Evolutionary conservation across 2,329 filamentous ascomycete species (phyloP), one percentile per base, ranked within the genome.

Genomic region (Malbranchea zuffiana): DNA sequence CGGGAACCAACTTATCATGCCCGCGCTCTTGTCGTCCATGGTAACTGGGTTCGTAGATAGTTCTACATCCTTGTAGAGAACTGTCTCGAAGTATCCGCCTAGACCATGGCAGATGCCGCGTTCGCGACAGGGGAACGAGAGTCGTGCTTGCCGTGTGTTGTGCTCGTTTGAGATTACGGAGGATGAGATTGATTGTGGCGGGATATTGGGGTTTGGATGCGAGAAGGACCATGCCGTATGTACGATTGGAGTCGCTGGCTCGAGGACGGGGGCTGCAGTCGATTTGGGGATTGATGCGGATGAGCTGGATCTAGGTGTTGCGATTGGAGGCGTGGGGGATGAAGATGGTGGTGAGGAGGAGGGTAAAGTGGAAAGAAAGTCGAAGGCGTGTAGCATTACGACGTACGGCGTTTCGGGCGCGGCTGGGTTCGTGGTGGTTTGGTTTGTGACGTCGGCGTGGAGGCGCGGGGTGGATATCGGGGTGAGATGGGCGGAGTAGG

Each of bases 1-100:
- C 1, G 90, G 90, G 57, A 98, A 98, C 90, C 90, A 98, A 38
- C 84, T 93, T 46, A 95, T 93, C 92, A 98, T 98, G 51, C 92
- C 87, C 54, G 81, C 82, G 68, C 86, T 94, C 73, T 96, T 96
- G 40, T 67, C 66, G 39, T 90, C 84, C 62, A 98, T 96, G 19
- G 80, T 83, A 46, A 93, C 82, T 0, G 90, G 92, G 51, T 94
- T 81, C 3, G 82, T 98, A 52, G 85, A 93, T 42, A 98, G 71
- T 64, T 96, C 88, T 3, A 95, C 75, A 48, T 75, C 78, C 1
- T 64, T 71, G 55, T 96, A 98, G 13, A 98, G 70, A n/a, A 93
- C 84, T 1, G 86, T 85, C 63, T 98, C 90, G 57, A 98, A 98
- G 59, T 95, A 98, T 1, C 88, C 90, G 0, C 78, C 90, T 27